phyloP scores from a whole-genome alignment of 225 moss, liverwort and hornwort genomes.

The Marchantia paleacea region DNA sequence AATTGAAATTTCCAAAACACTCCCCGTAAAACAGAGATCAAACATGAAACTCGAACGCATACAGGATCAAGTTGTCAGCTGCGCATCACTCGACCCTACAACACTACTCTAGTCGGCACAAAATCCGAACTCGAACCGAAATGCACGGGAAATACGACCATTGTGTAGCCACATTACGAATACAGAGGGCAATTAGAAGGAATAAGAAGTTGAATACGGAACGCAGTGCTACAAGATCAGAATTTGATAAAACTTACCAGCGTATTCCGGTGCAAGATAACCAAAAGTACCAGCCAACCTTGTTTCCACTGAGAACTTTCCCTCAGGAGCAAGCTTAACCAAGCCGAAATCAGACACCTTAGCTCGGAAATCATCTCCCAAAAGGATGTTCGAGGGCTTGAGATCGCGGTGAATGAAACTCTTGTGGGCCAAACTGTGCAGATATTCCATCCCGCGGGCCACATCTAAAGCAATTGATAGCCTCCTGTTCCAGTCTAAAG shows the following conservation, averaged over 20 bases:
- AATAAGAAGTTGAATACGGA: too few relatives aligned
- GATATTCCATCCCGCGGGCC: slow-evolving; percentile 86
- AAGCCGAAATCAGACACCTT: slow-evolving; percentile 95
- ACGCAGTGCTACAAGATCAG: not conserved
- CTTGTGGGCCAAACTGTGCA: slow-evolving; percentile 80
- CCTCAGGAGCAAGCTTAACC: slow-evolving; percentile 88
- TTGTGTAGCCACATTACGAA: too few relatives aligned
- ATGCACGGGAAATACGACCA: too few relatives aligned
- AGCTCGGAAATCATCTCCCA: slow-evolving; percentile 79
- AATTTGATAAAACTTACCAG: slow-evolving; percentile 41
- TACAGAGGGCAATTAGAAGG: too few relatives aligned
- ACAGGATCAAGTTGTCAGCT: too few relatives aligned
- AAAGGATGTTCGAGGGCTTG: slow-evolving; percentile 85
- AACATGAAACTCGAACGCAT: too few relatives aligned
- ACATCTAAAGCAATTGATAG: slow-evolving; percentile 85
- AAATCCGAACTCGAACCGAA: too few relatives aligned
- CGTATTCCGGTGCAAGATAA: slow-evolving; percentile 93
- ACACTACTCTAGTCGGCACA: too few relatives aligned
- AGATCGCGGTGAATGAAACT: slow-evolving; percentile 92
- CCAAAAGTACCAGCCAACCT: slow-evolving; percentile 92
- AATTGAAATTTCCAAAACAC: too few relatives aligned
- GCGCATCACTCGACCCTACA: too few relatives aligned
- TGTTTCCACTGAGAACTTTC: slow-evolving; percentile 90
- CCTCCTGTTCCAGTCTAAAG: slow-evolving; percentile 80
- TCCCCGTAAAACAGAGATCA: too few relatives aligned